A percentile compares a stretch with the other conserved stretches of the same genome.
Conservation (phyloP, 1,284 basidiomycete species). For the Ceratobasidium sp. region DNA sequence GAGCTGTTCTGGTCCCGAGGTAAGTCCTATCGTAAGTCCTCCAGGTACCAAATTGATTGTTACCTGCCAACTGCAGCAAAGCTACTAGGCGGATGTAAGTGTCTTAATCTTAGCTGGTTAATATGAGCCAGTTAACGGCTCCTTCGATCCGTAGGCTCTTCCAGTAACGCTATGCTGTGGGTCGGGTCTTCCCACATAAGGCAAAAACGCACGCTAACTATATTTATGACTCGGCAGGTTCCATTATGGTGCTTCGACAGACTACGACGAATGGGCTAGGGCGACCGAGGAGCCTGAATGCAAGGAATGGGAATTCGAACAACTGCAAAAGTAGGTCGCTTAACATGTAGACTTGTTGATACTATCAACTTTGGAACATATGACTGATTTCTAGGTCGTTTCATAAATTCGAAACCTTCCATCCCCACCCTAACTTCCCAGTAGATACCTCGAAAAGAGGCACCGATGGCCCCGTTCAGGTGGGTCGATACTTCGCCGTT, state of each 20-base stretch:
- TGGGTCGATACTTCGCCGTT: neutral
- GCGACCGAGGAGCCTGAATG: conserved; percentile 62
- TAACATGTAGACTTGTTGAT: neutral
- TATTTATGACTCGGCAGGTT: conserved; percentile 46
- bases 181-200: conserved; percentile 45
- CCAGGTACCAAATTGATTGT: neutral
- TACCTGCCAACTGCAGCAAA: conserved; percentile 59
- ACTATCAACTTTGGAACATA: conserved; percentile 26
- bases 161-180: conserved; percentile 74
- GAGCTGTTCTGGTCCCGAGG: conserved; percentile 71
- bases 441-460: conserved; percentile 31
- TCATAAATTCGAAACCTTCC: conserved; percentile 64
- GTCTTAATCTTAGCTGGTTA: neutral
- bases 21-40: conserved; percentile 52
- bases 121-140: neutral
- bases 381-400: conserved; percentile 62
- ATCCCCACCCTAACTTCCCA: conserved; percentile 27
- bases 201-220: conserved; percentile 37
- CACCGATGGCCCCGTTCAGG: conserved; percentile 25
- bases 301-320: conserved; percentile 69
- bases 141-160: conserved; percentile 60
- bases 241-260: conserved; percentile 59
- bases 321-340: conserved; percentile 61
- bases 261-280: conserved; percentile 68
- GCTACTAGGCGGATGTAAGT: conserved; percentile 74